Evolutionary conservation across 2,329 filamentous ascomycete genomes (phyloP).

Genomic region (Fusarium xylarioides): DNA sequence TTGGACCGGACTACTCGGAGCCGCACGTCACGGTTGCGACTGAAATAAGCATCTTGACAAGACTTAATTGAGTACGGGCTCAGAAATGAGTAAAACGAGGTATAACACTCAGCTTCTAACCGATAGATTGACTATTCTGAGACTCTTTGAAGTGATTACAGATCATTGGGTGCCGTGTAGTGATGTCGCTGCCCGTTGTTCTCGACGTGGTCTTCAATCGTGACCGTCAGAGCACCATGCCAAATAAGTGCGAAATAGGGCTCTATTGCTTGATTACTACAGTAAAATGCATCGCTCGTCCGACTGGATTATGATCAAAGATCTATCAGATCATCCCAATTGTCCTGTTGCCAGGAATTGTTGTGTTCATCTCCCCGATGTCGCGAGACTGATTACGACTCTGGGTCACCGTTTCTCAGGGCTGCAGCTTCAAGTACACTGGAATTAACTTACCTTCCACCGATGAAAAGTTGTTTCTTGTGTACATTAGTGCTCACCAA

Average conservation of each 20-base stretch:
- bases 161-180: rapidly evolving
- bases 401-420: no score
- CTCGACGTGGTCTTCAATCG: not conserved
- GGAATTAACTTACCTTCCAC: rapidly evolving
- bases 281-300: rapidly evolving
- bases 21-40: not conserved
- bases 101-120: rapidly evolving
- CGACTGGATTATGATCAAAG: rapidly evolving
- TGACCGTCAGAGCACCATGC: not conserved
- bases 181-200: not conserved
- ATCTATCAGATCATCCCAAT: no score
- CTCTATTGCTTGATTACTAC: rapidly evolving
- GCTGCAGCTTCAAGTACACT: not conserved
- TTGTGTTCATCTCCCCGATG: not conserved
- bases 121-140: rapidly evolving
- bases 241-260: rapidly evolving
- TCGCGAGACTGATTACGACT: not conserved
- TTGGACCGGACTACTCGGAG: not conserved
- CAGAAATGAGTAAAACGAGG: rapidly evolving
- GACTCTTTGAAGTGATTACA: rapidly evolving
- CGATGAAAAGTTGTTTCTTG: rapidly evolving
- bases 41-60: not conserved
- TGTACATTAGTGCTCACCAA: rapidly evolving
- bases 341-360: not conserved
- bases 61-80: rapidly evolving